Percentiles rank a stretch among this genome's conserved stretches.
These are phyloP conservation scores for Myriosclerotinia scirpicola DNA, from an alignment of 2,329 filamentous ascomycete genomes.

Conservation along the genomic window DNA sequence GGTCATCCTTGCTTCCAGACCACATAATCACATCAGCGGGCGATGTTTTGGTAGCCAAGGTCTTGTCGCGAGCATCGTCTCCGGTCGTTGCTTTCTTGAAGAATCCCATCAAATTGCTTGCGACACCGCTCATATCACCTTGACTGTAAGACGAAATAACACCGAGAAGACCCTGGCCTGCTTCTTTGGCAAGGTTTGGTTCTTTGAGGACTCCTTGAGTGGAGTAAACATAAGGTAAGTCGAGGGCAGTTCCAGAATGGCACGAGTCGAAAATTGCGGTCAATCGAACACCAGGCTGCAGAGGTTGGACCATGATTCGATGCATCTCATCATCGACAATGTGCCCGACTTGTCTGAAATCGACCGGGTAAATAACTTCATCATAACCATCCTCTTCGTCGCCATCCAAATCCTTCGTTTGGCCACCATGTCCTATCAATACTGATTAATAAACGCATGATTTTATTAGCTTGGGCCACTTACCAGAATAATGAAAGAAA, in stretches of 20 bases:
- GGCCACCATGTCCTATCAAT: constrained; percentile 70
- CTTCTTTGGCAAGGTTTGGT: constrained; percentile 67
- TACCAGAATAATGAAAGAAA: constrained; percentile 96
- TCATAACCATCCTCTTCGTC: constrained; percentile 82
- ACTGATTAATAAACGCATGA: constrained; percentile 29
- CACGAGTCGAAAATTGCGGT: constrained; percentile 70
- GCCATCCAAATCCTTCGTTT: constrained; percentile 75
- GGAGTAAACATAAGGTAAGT: constrained; percentile 68
- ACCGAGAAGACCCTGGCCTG: constrained; percentile 61
- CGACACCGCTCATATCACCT: constrained; percentile 82
- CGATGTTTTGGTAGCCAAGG: constrained; percentile 85
- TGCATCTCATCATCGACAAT: constrained; percentile 86
- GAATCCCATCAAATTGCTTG: constrained; percentile 75
- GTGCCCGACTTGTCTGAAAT: constrained; percentile 76
- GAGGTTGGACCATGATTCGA: constrained; percentile 70
- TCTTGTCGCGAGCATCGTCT: constrained; percentile 74
- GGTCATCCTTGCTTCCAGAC: constrained; percentile 93
- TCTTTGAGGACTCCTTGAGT: constrained; percentile 68
- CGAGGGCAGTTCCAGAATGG: constrained; percentile 65
- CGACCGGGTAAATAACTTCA: constrained; percentile 81
- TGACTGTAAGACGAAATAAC: constrained; percentile 64
- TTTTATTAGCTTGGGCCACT: constrained; percentile 37
- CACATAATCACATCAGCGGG: constrained; percentile 97
- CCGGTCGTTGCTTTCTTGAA: constrained; percentile 85
- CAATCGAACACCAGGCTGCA: constrained; percentile 79